Base-by-base conservation (phyloP, 169 alveolate genomes). In the Eimeria mitis region DNA sequence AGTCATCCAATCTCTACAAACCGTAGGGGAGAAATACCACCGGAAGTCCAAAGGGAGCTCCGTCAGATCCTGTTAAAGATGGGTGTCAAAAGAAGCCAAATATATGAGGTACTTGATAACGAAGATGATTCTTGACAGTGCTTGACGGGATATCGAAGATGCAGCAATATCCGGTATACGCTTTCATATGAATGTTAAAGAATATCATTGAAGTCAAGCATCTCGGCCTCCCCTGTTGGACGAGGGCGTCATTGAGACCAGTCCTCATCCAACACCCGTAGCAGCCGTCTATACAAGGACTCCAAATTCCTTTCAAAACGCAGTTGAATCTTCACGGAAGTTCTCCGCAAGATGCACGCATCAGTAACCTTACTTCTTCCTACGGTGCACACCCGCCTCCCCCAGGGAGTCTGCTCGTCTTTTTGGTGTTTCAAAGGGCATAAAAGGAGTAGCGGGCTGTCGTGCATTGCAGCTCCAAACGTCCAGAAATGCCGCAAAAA, bases 1-100 rank as follows among this genome's bases (percentile, higher is more conserved):
- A 85, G 92, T 65, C 92, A 85, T 63, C 92, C 92, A 37, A 85
- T 85, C 34, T 85, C 92, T 52, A 63, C 92, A 11, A 85, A 85
- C 28, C 92, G 63, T 9, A 70, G 11, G 78, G 81, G 92, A 16
- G 56, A 42, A 28, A 85, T 85, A 37, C 68, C 78, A 0, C 83
- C 83, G 16, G 81, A 85, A 14, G 92, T 85, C 61, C 78, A 63
- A 85, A 85, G 44, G 42, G 83, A 85, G 52, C 92, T 85, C 13
- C 31, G 81, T 21, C 81, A 85, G 81, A 44, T 85, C 63, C 92
- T 85, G 54, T 34, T 85, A 28, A 85, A 63, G 92, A 85, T 85
- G 92, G 92, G 92, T 25, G 61, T 85, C 0, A 85, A 85, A 56
- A n/a, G 92, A 28, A 85, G 63, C 44, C 92, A 85, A 63, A 63